These are phyloP conservation scores for Solanum etuberosum DNA, from an alignment of 257 asterid species.

Conservation along the genomic window DNA sequence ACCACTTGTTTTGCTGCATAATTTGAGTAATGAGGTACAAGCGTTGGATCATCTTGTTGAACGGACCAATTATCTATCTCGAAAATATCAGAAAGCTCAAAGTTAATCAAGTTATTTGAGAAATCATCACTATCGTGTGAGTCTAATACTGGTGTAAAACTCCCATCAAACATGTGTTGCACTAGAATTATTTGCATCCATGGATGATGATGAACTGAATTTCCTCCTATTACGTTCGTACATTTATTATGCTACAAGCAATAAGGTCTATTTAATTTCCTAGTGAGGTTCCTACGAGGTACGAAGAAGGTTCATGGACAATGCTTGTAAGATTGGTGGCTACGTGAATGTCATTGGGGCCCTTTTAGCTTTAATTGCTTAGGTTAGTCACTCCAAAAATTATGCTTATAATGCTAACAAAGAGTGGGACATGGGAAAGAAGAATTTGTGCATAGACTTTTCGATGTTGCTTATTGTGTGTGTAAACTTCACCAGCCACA, in stretches of 20 bases:
- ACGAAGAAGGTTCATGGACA: conserved; percentile 50
- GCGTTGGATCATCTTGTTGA: conserved; percentile 23
- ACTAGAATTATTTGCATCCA: conserved; percentile 22
- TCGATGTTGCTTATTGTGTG: background rate
- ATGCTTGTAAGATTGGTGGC: background rate
- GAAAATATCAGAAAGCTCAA: conserved; percentile 45
- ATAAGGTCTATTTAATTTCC: conserved; percentile 14
- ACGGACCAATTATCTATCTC: conserved; percentile 44
- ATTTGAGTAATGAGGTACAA: conserved; percentile 19
- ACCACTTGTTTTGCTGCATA: conserved; percentile 9
- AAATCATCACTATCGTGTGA: background rate
- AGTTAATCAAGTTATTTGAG: conserved; percentile 10
- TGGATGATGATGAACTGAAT: conserved; percentile 14
- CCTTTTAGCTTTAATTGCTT: background rate
- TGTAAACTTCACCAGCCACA: background rate
- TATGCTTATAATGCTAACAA: conserved; percentile 4
- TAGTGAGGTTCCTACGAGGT: conserved; percentile 38
- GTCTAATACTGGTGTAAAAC: background rate
- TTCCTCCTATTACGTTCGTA: background rate
- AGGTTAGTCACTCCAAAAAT: background rate
- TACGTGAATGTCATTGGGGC: background rate
- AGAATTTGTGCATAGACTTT: conserved; percentile 54
- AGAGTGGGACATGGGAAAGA: conserved; percentile 8
- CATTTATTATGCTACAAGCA: conserved; percentile 4
- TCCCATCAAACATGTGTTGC: conserved; percentile 2